phyloP scores from a whole-genome alignment of 169 alveolate species.

The Neospora caninum region DNA sequence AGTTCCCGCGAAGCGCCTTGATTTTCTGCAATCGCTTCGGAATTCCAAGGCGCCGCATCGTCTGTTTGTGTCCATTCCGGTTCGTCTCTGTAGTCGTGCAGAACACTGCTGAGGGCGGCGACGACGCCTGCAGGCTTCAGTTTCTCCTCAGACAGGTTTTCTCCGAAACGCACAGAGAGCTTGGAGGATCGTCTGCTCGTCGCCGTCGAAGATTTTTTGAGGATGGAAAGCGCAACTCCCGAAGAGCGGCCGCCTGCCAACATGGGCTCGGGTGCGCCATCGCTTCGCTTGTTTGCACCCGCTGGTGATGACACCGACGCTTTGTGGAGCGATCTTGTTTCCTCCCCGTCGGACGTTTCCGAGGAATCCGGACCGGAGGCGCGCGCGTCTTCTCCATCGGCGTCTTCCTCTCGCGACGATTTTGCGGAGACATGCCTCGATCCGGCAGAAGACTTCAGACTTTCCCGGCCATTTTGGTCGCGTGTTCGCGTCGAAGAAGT shows the following conservation, averaged over 20 bases:
- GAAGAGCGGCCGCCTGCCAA: background rate
- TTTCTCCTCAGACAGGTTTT: background rate
- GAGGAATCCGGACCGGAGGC: background rate
- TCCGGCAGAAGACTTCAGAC: too few relatives aligned
- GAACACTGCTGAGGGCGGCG: background rate
- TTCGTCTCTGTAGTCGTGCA: background rate
- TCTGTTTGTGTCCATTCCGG: background rate
- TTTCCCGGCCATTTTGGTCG: too few relatives aligned
- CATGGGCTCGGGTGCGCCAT: background rate
- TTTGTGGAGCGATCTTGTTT: background rate
- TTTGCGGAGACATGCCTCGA: too few relatives aligned
- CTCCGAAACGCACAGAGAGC: constrained; percentile 31
- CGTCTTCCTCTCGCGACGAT: too few relatives aligned
- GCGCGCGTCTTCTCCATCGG: too few relatives aligned
- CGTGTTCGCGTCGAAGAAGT: too few relatives aligned
- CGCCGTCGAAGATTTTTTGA: background rate
- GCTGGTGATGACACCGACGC: too few relatives aligned
- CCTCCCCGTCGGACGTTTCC: background rate
- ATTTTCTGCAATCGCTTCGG: background rate
- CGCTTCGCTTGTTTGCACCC: background rate
- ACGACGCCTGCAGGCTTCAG: background rate
- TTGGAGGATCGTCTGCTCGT: background rate
- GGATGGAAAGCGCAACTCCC: background rate
- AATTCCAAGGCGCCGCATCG: background rate
- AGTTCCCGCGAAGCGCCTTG: background rate